Evolutionary conservation across 192 early-diverging fungal species (phyloP).

Genomic region (Coemansia sp.): DNA sequence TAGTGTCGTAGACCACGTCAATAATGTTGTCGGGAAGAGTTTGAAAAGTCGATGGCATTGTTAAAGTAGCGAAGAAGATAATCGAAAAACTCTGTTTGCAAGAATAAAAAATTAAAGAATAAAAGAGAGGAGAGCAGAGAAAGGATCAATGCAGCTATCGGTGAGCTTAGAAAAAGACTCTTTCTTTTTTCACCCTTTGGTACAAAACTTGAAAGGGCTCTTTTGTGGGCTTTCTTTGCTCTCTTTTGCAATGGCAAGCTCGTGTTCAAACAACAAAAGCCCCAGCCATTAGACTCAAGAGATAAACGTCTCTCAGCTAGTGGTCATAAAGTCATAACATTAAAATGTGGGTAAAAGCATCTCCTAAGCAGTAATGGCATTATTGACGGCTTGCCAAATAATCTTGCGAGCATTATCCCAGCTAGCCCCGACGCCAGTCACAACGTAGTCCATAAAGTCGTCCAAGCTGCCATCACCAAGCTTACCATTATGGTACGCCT

Average conservation of each 20-base stretch:
- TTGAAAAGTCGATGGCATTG: neutral
- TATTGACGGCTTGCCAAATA: slow-evolving; percentile 34
- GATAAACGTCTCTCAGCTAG: too few relatives aligned
- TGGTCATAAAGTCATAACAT: neutral
- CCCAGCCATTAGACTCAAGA: too few relatives aligned
- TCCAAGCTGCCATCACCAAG: slow-evolving; percentile 29
- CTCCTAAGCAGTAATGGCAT: slow-evolving; percentile 9
- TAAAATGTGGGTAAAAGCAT: neutral
- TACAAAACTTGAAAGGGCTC: neutral
- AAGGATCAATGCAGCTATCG: too few relatives aligned
- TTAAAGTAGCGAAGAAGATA: neutral
- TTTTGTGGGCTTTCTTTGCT: neutral
- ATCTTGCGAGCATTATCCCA: slow-evolving; percentile 19
- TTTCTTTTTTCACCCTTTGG: neutral
- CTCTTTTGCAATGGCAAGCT: neutral
- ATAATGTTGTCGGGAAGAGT: neutral
- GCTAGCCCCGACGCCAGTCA: slow-evolving; percentile 24
- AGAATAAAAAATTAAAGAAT: neutral
- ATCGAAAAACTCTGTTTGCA: neutral
- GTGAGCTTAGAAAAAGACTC: neutral
- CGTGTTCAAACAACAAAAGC: neutral
- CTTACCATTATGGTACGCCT: slow-evolving; percentile 26
- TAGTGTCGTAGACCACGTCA: neutral
- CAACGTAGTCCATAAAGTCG: slow-evolving; percentile 42
- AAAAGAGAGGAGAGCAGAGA: neutral